Evolutionary conservation across 2,329 filamentous ascomycete species (phyloP).

Genomic region (Penicillium sp.): DNA sequence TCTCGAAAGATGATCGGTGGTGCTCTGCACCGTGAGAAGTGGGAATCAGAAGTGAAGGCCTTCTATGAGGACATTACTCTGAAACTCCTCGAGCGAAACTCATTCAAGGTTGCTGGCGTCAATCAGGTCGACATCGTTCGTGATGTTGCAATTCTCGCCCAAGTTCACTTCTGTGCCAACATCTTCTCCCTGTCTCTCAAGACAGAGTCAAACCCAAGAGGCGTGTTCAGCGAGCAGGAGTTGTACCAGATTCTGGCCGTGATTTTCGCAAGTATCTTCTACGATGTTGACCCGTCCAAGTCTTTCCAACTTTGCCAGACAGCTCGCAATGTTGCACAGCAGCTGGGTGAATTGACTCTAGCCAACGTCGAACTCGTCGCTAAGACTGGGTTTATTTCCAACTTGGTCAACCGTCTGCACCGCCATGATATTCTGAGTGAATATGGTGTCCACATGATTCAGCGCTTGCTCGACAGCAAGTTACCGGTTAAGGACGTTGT

Average conservation of each 20-base stretch:
- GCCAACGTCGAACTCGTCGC: conserved; percentile 49
- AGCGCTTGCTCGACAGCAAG: conserved; percentile 50
- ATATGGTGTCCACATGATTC: conserved; percentile 58
- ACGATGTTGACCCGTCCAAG: conserved; percentile 53
- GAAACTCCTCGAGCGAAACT: conserved; percentile 44
- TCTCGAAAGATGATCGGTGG: conserved; percentile 46
- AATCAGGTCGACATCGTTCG: conserved; percentile 50
- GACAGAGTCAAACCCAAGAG: conserved; percentile 50
- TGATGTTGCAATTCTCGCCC: conserved; percentile 52
- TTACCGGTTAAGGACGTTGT: conserved; percentile 51
- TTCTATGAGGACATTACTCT: conserved; percentile 51
- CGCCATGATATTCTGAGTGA: conserved; percentile 45
- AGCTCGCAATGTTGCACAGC: conserved; percentile 47
- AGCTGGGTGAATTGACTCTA: conserved; percentile 51
- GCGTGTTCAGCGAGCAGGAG: conserved; percentile 54
- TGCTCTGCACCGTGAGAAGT: conserved; percentile 47
- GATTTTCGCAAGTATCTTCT: conserved; percentile 55
- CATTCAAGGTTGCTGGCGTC: conserved; percentile 46
- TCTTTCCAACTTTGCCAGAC: conserved; percentile 53
- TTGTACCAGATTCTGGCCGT: conserved; percentile 54
- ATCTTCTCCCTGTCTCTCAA: conserved; percentile 58
- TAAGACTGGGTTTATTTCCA: conserved; percentile 42
- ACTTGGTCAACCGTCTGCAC: conserved; percentile 42
- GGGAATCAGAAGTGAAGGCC: conserved; percentile 45
- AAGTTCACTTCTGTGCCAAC: conserved; percentile 55